Evolutionary conservation across 179 eudicot species (phyloP), one percentile per base, ranked within the genome.

Genomic region (Heliamphora pulchella): DNA sequence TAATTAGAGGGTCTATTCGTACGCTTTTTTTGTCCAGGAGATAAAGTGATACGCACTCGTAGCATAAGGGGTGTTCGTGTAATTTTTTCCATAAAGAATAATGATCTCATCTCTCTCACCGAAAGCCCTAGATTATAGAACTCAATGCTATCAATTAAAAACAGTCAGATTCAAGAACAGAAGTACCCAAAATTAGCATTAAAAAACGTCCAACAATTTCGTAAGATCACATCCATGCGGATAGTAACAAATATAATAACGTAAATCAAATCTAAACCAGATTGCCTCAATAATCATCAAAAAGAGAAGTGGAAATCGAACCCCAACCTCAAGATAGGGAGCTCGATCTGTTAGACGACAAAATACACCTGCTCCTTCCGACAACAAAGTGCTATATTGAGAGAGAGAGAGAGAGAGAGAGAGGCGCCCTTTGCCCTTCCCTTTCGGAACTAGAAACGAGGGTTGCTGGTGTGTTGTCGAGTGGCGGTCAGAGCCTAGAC

Each of bases 271-370:
- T 11, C 3, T 39, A 22, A 58, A 75, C 57, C 67, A 75, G 15
- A 55, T 57, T 58, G 15, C 11, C 66, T 14, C 0, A 22, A 54
- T 4, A 43, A 77, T 11, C 7, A 64, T 11, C 7, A 31, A 65
- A 50, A 75, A 46, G 51, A 77, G 20, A 5, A 75, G 50, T 51
- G 14, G 62, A 50, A 64, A 77, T 64, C 62, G 39, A 65, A 65
- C 67, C 58, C 59, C 17, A 65, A 65, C 62, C 73, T 65, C 80
- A 14, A 65, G 8, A 68, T 22, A 17, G 11, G 57, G 79, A 78
- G 73, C 61, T 65, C 58, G 62, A 78, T 65, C 57, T 48, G 48
- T 63, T 43, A 53, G 20, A 47, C 5, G 3, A 22, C 3, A 43
- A 71, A 18, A 2, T 57, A 8, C 70, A n/a, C 79, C 58, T 58